Base-by-base conservation (phyloP, 371 early-diverging fungal species). In the Zopfochytrium polystomum region DNA sequence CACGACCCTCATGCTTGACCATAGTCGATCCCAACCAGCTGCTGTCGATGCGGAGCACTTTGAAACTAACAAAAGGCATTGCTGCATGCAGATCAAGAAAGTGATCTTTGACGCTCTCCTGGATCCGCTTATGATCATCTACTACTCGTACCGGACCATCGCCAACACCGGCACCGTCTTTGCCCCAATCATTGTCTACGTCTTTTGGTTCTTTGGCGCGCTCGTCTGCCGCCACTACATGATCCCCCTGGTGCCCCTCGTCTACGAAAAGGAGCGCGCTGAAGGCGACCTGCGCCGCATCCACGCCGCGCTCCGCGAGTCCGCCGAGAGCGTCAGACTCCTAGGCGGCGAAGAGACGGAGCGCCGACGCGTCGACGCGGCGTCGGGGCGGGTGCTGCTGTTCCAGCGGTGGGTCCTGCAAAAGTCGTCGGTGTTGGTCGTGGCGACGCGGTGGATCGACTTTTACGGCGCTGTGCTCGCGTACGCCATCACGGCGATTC, bases 401-500 rank as follows among this genome's bases (percentile, higher is more conserved):
- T 75, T 75, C 52, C 88, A 88, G 60, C 76, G 76, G 1, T 52
- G 62, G 15, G 82, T 93, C 47, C 72, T 90, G 26, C 71, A 78
- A 46, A 76, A 74, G 55, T 85, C 86, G 49, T 64, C 87, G 2
- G 77, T 82, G 31, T 66, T 95, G n/a, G 74, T 81, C 23, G 80
- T 83, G 63, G 66, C 82, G 46, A 90, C 87, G 33, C 79, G 86
- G 43, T 72, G 81, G 29, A 82, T 89, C 35, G 73, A 85, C n/a
- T 93, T 92, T 54, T 69, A 87, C 72, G 92, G 93, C 0, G 80
- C 89, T 0, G 84, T 91, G 7, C 65, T 93, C n/a, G 85, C 86
- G 57, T 95, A 93, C 66, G 73, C 89, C 9, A 80, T 90, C 31
- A 84, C 93, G 27, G 90, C 88, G 2, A 81, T 92, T 27, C 92